Conservation (phyloP, 73 alveolate genomes). For the Stentor roeselii region DNA sequence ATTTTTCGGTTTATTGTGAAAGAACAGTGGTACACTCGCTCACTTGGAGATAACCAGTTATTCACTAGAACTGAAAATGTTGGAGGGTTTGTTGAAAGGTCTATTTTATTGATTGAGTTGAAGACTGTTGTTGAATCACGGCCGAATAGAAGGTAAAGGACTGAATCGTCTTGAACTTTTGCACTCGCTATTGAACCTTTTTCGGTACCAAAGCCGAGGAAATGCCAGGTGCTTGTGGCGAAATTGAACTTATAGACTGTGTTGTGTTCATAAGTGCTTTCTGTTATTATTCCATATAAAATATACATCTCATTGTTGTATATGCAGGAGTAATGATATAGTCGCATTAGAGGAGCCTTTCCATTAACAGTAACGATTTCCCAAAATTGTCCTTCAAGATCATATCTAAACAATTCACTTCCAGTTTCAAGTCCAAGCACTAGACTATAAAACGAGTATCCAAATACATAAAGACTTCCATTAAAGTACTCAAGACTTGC, state of each 20-base stretch:
- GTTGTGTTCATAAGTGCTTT: too few relatives aligned
- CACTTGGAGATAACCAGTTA: not conserved
- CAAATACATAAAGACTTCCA: not conserved
- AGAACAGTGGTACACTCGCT: not conserved
- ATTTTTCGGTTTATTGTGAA: too few relatives aligned
- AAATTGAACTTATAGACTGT: too few relatives aligned
- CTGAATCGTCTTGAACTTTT: not conserved
- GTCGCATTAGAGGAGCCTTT: not conserved
- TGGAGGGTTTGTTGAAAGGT: not conserved
- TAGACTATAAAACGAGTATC: not conserved
- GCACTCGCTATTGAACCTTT: not conserved
- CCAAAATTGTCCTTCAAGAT: not conserved
- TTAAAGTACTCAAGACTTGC: not conserved
- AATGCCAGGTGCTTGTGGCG: too few relatives aligned
- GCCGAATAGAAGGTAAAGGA: not conserved
- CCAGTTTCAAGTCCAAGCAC: not conserved
- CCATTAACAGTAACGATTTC: not conserved
- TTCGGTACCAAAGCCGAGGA: too few relatives aligned
- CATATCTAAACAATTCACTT: not conserved
- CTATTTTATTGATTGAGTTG: not conserved
- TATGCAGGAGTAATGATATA: not conserved
- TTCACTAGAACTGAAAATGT: not conserved
- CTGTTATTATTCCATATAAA: not conserved
- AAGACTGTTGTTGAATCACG: not conserved
- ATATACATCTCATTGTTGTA: not conserved